Evolutionary conservation across 495 filamentous ascomycete species (phyloP).

Genomic region (Venustampulla echinocandica): DNA sequence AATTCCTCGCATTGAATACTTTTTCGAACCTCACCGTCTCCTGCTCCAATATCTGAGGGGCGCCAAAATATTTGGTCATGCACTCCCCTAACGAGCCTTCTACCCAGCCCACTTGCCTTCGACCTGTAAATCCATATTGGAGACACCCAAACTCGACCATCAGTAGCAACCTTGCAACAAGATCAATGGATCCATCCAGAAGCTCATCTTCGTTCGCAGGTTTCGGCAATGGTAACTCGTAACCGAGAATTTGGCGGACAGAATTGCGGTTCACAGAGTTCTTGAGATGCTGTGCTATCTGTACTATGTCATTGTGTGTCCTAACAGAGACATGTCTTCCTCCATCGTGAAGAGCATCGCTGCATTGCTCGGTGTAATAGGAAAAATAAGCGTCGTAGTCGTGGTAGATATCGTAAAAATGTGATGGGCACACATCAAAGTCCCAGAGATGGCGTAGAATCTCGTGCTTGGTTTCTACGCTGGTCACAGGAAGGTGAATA

Average conservation of each 20-base stretch:
- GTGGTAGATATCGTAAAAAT: background rate
- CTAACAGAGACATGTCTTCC: conserved; percentile 1
- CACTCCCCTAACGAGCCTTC: conserved; percentile 11
- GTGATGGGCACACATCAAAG: background rate
- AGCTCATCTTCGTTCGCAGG: background rate
- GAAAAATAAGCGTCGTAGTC: background rate
- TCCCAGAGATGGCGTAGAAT: conserved; percentile 5
- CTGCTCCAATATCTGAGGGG: background rate
- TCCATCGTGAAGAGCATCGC: background rate
- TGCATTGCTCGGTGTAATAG: conserved; percentile 7
- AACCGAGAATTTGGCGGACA: background rate
- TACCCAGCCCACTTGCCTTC: conserved; percentile 6
- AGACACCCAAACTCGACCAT: conserved; percentile 17
- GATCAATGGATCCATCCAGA: conserved; percentile 11
- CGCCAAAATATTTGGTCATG: conserved; percentile 3
- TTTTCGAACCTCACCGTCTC: conserved; percentile 17
- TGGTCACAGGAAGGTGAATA: too few species aligned
- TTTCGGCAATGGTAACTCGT: background rate
- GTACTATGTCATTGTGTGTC: background rate
- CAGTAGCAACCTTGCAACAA: conserved; percentile 18
- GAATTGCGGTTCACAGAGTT: background rate
- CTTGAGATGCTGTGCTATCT: background rate
- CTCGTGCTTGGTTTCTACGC: background rate
- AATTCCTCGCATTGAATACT: conserved; percentile 25
- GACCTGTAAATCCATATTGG: background rate